These are phyloP conservation scores for Amphichorda felina DNA, from an alignment of 2,329 filamentous ascomycete species.

Conservation along the genomic window DNA sequence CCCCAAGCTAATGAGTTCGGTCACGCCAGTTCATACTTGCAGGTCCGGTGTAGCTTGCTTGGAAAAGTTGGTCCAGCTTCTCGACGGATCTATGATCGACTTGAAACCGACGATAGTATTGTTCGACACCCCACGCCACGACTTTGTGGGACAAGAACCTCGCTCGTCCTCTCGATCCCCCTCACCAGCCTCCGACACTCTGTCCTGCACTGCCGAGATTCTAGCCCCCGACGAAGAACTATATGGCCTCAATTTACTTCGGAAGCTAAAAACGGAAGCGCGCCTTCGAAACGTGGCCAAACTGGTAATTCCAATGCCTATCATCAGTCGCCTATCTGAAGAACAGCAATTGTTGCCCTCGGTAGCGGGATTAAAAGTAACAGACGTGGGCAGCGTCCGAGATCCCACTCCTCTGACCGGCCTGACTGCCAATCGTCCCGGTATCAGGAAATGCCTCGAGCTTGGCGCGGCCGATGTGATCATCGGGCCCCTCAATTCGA, in stretches of 20 bases:
- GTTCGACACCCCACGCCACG: constrained; percentile 42
- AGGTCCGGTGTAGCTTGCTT: constrained; percentile 40
- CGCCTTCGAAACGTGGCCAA: constrained; percentile 43
- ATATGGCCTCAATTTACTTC: constrained; percentile 42
- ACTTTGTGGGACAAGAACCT: constrained; percentile 22
- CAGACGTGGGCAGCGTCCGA: constrained; percentile 26
- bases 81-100: constrained; percentile 38
- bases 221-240: constrained; percentile 33
- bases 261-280: constrained; percentile 45
- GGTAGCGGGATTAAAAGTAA: constrained; percentile 7
- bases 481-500: constrained; percentile 62
- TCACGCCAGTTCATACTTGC: constrained; percentile 37
- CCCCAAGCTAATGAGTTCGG: too few relatives aligned
- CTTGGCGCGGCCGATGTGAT: constrained; percentile 81
- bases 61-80: constrained; percentile 37
- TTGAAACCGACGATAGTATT: constrained; percentile 45
- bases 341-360: constrained; percentile 7
- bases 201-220: constrained; percentile 20
- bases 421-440: constrained; percentile 19
- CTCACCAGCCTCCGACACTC: constrained; percentile 3
- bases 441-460: constrained; percentile 66
- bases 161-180: constrained; percentile 8
- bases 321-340: constrained; percentile 30
- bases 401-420: constrained; percentile 9
- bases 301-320: constrained; percentile 42